These are phyloP conservation scores for Ramalina intermedia DNA, from an alignment of 495 filamentous ascomycete genomes.

Conservation along the genomic window DNA sequence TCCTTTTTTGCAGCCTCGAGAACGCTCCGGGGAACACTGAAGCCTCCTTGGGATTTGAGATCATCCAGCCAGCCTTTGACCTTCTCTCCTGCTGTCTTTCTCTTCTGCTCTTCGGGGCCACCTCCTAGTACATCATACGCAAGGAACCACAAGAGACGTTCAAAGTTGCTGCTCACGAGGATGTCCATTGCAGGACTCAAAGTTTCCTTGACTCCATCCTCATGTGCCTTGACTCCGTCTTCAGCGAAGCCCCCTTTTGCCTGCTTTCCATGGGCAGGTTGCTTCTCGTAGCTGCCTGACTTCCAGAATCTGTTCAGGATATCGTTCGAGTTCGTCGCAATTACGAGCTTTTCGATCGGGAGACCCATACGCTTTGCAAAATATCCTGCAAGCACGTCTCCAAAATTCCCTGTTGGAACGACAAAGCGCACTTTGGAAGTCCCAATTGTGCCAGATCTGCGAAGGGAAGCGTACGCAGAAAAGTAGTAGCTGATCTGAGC, in stretches of 20 bases:
- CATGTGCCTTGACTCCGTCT: constrained; percentile 52
- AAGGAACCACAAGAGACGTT: constrained; percentile 85
- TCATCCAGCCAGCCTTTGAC: constrained; percentile 56
- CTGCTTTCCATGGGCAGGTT: constrained; percentile 36
- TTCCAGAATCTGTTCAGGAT: constrained; percentile 51
- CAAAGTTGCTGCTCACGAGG: constrained; percentile 86
- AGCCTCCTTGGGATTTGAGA: constrained; percentile 69
- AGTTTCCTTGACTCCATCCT: constrained; percentile 68
- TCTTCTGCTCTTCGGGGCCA: constrained; percentile 20
- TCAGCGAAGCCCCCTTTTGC: constrained; percentile 41
- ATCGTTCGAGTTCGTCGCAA: constrained; percentile 81
- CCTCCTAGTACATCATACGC: constrained; percentile 43
- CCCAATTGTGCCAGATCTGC: constrained; percentile 10
- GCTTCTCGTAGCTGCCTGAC: constrained; percentile 63
- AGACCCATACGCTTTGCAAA: constrained; percentile 86
- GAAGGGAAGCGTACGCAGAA: constrained; percentile 70
- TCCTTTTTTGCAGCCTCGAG: constrained; percentile 45
- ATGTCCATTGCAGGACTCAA: constrained; percentile 93
- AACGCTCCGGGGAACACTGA: constrained; percentile 54
- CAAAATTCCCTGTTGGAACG: constrained; percentile 91
- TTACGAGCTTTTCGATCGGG: constrained; percentile 64
- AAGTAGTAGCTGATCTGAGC: constrained; percentile 95
- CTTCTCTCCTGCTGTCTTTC: constrained; percentile 43
- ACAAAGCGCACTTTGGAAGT: constrained; percentile 59
- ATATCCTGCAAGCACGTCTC: constrained; percentile 82